Evolutionary conservation across 2,329 filamentous ascomycete genomes (phyloP).

Genomic region (Microsporum ferrugineum): DNA sequence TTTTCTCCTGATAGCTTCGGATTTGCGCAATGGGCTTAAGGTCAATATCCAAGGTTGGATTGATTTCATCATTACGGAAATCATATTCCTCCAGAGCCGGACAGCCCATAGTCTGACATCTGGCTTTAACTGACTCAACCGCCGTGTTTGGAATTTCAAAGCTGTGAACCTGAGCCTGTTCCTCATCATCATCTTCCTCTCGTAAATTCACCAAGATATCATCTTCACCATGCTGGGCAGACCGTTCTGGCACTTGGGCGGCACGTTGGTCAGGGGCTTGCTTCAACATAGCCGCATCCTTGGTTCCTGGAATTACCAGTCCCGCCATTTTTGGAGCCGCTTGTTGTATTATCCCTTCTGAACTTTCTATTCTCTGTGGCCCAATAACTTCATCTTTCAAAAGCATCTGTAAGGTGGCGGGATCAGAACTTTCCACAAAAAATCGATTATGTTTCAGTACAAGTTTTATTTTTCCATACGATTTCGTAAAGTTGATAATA

Average conservation of each 20-base stretch:
- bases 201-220: conserved; percentile 59
- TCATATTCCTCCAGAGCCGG: conserved; percentile 95
- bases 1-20: conserved; percentile 91
- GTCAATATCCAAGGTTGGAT: conserved; percentile 88
- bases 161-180: conserved; percentile 78
- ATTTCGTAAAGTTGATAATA: conserved; percentile 71
- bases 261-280: conserved; percentile 47
- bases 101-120: conserved; percentile 73
- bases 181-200: conserved; percentile 69
- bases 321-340: conserved; percentile 76
- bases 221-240: conserved; percentile 43
- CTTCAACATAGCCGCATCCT: conserved; percentile 77
- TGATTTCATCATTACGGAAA: conserved; percentile 80
- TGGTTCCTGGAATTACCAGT: conserved; percentile 87
- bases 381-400: conserved; percentile 75
- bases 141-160: conserved; percentile 78
- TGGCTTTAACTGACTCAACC: conserved; percentile 78
- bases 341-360: conserved; percentile 62
- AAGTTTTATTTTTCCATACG: conserved; percentile 90
- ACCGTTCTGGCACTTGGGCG: conserved; percentile 21
- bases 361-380: conserved; percentile 61
- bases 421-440: conserved; percentile 84
- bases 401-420: conserved; percentile 73
- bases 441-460: conserved; percentile 92
- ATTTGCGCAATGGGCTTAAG: conserved; percentile 81